These are phyloP conservation scores for Leccinum angustisporum DNA, from an alignment of 1,284 basidiomycete genomes.

Conservation along the genomic window DNA sequence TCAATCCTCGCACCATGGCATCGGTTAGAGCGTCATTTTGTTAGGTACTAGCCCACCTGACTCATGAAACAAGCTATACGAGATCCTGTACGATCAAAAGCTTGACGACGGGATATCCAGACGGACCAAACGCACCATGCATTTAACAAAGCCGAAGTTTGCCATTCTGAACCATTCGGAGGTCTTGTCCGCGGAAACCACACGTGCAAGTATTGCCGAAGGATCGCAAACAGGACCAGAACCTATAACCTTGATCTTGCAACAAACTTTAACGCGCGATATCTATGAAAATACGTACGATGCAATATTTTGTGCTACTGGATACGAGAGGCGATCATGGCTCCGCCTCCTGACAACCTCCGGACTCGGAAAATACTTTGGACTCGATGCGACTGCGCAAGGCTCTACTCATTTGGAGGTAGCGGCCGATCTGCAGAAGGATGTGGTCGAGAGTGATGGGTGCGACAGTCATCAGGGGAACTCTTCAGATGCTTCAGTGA, in stretches of 20 bases:
- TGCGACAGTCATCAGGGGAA: neutral
- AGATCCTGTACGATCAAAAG: constrained; percentile 55
- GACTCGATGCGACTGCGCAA: constrained; percentile 29
- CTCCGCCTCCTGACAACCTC: constrained; percentile 45
- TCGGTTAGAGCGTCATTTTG: constrained; percentile 33
- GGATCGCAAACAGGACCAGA: constrained; percentile 15
- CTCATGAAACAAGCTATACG: constrained; percentile 43
- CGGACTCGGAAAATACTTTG: constrained; percentile 45
- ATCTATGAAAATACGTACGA: constrained; percentile 44
- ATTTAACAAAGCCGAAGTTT: constrained; percentile 33
- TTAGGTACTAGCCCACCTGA: neutral
- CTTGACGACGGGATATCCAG: constrained; percentile 44
- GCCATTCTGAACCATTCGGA: constrained; percentile 41
- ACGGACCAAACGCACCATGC: constrained; percentile 28
- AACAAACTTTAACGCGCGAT: constrained; percentile 38
- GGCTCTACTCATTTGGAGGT: constrained; percentile 23
- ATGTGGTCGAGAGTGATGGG: neutral
- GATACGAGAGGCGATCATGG: constrained; percentile 56
- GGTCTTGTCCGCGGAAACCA: constrained; percentile 38
- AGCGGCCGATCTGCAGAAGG: constrained; percentile 4
- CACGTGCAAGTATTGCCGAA: neutral
- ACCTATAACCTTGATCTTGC: constrained; percentile 38
- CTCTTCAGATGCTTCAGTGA: constrained; percentile 11
- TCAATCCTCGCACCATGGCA: constrained; percentile 49
- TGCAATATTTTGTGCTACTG: constrained; percentile 55